These are phyloP conservation scores for Cicer bijugum DNA, from an alignment of 306 rosid genomes.

Conservation along the genomic window DNA sequence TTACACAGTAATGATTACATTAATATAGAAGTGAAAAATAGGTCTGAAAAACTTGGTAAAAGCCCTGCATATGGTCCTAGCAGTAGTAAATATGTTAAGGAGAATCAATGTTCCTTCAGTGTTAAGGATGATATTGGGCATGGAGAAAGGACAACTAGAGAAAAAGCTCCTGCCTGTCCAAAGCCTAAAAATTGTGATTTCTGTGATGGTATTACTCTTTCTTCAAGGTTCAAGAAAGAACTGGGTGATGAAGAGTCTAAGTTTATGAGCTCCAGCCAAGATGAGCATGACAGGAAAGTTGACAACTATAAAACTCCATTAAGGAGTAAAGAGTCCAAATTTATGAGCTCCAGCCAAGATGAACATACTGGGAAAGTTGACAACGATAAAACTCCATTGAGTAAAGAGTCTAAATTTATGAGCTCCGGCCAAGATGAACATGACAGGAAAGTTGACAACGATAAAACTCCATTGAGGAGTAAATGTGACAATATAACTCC, in stretches of 20 bases:
- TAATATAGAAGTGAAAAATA: conserved; percentile 49
- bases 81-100: conserved; percentile 44
- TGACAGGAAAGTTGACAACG: conserved; percentile 35
- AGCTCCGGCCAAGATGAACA: conserved; percentile 34
- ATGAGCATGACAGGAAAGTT: conserved; percentile 36
- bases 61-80: conserved; percentile 52
- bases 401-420: conserved; percentile 30
- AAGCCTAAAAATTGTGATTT: conserved; percentile 22
- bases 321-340: conserved; percentile 26
- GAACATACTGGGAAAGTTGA: conserved; percentile 34
- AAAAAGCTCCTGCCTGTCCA: conserved; percentile 44
- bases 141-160: conserved; percentile 41
- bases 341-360: conserved; percentile 24
- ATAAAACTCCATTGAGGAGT: conserved; percentile 29
- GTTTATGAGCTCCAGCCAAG: conserved; percentile 24
- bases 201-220: conserved; percentile 42
- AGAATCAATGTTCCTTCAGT: conserved; percentile 43
- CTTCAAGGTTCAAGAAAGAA: conserved; percentile 45
- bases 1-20: conserved; percentile 46
- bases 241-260: conserved; percentile 43
- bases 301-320: conserved; percentile 34
- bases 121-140: conserved; percentile 41
- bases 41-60: conserved; percentile 44
- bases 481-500: conserved; percentile 39
- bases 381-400: conserved; percentile 31